Conservation (phyloP, 352 stramenopile species). For the Phytophthora crassamura region DNA sequence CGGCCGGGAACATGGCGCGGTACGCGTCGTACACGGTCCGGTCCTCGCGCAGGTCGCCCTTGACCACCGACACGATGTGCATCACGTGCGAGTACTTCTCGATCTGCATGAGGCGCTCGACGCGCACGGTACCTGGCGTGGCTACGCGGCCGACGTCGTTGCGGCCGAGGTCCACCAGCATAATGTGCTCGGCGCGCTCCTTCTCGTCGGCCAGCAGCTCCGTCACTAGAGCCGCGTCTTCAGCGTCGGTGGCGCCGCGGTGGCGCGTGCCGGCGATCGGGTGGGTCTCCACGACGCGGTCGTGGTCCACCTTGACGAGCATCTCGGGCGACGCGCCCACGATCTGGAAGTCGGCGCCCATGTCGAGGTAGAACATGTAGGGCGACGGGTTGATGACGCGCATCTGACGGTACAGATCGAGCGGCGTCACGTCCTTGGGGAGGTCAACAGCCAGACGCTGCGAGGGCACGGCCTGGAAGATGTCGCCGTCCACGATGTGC, state of each 20-base stretch:
- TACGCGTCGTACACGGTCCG: conserved; percentile 91
- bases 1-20: conserved; percentile 87
- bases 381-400: conserved; percentile 89
- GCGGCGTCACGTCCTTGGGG: conserved; percentile 63
- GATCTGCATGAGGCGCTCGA: conserved; percentile 91
- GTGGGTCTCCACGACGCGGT: conserved; percentile 87
- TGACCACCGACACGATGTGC: conserved; percentile 92
- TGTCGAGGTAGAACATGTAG: conserved; percentile 92
- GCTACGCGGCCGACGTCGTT: conserved; percentile 92
- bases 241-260: conserved; percentile 83
- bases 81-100: conserved; percentile 94
- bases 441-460: conserved; percentile 80
- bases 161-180: conserved; percentile 91
- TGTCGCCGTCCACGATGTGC: conserved; percentile 90
- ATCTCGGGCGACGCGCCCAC: conserved; percentile 90
- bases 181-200: conserved; percentile 92
- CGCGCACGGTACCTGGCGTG: conserved; percentile 77
- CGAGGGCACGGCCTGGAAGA: conserved; percentile 91
- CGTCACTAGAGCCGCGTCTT: conserved; percentile 82
- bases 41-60: conserved; percentile 79
- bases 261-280: conserved; percentile 91
- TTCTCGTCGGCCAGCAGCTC: conserved; percentile 89
- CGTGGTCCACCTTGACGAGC: conserved; percentile 89
- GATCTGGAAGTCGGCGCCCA: conserved; percentile 88
- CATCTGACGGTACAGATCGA: conserved; percentile 92